A percentile compares a stretch with the other conserved stretches of the same genome.
phyloP scores from a whole-genome alignment of 768 basidiomycete species.

The Trametes cinnabarina region DNA sequence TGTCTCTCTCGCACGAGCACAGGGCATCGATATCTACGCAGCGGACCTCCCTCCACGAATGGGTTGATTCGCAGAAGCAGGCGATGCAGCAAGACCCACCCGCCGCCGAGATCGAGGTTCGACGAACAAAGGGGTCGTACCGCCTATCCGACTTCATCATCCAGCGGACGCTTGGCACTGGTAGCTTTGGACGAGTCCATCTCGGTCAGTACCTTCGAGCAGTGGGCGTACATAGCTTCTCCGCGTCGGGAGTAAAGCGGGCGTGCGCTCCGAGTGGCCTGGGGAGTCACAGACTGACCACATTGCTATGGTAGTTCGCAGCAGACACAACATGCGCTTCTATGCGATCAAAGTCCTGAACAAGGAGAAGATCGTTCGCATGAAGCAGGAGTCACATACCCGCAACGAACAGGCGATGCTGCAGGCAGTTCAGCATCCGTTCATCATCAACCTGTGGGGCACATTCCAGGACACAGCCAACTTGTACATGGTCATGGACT shows the following conservation, averaged over 20 bases:
- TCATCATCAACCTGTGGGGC: constrained; percentile 97
- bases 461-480: constrained; percentile 89
- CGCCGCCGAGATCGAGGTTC: constrained; percentile 32
- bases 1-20: constrained; percentile 39
- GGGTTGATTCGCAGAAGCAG: constrained; percentile 39
- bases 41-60: constrained; percentile 56
- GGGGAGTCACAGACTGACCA: background rate
- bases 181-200: constrained; percentile 97
- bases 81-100: constrained; percentile 37
- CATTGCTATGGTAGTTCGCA: constrained; percentile 62
- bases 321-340: constrained; percentile 91
- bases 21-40: constrained; percentile 68
- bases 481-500: constrained; percentile 98
- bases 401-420: constrained; percentile 93
- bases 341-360: constrained; percentile 94
- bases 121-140: constrained; percentile 64
- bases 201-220: constrained; percentile 59
- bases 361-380: constrained; percentile 87
- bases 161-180: constrained; percentile 84
- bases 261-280: background rate
- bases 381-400: constrained; percentile 97
- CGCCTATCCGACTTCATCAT: constrained; percentile 76
- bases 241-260: background rate
- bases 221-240: no score
- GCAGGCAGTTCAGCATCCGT: constrained; percentile 81